Evolutionary conservation across 495 filamentous ascomycete genomes (phyloP), one percentile per base, ranked within the genome.

Genomic region (Aspergillus egyptiacus): DNA sequence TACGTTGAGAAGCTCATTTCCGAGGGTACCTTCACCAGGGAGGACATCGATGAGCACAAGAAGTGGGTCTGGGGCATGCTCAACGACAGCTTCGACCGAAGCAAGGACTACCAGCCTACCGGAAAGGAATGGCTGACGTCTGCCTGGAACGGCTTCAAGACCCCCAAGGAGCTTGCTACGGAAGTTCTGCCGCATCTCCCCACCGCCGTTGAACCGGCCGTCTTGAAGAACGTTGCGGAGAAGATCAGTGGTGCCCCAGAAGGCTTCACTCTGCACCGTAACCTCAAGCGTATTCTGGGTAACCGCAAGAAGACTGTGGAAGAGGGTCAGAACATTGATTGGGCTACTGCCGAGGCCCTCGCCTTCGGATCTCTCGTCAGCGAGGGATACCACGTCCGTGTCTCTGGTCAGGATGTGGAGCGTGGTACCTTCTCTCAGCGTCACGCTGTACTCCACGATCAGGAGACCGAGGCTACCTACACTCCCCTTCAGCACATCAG

Each of bases 21-120:
- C 53, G 90, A 95, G 62, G 84, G 87, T 52, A 90, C 87, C 45
- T 97, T 98, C 75, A 96, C 90, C 49, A 89, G 95, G 72, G 91
- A 91, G 58, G 93, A 98, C 61, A 87, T 98, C 49, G 91, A 98
- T 51, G 93, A 98, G 76, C 93, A 98, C 78, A 95, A 93, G 75
- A 87, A 94, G 69, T 98, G 93, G 93, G 94, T 97, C 41, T 98
- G 94, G 93, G 88, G 87, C 54, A 97, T 97, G 91, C 74, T 98
- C 35, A 89, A 91, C 61, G 90, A 95, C 64, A 95, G 89, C 74
- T 98, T 97, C 68, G 78, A 89, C 54, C 86, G 91, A 64, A 94
- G 89, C 71, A 96, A 89, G 72, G 91, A 98, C 62, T 98, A 98
- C 67, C 86, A 95, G 71, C 89, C 93, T 17, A 91, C 85, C 32